These are phyloP conservation scores for Boletus edulis DNA, from an alignment of 768 basidiomycete species.

Conservation along the genomic window DNA sequence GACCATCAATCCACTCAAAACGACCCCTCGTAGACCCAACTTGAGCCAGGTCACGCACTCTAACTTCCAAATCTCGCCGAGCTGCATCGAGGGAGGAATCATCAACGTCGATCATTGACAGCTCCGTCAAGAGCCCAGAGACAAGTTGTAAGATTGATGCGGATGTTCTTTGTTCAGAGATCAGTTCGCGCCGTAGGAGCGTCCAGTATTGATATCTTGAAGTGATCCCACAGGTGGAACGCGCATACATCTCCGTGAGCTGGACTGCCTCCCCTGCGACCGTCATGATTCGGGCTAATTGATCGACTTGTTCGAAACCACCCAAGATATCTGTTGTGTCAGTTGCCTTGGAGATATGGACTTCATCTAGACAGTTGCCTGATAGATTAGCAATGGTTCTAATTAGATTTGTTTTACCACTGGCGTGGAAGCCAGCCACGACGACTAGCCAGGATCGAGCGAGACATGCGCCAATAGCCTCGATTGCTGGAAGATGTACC, in stretches of 20 bases:
- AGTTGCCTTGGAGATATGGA: conserved; percentile 80
- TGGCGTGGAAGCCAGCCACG: conserved; percentile 66
- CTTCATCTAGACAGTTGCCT: conserved; percentile 67
- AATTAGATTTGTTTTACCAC: conserved; percentile 80
- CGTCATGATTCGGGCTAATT: conserved; percentile 35
- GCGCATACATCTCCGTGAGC: conserved; percentile 38
- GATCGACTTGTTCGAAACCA: conserved; percentile 90
- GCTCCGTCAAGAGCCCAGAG: conserved; percentile 27
- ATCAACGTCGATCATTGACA: conserved; percentile 16
- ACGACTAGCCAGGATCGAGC: conserved; percentile 87
- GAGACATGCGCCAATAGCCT: conserved; percentile 73
- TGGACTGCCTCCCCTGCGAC: conserved; percentile 41
- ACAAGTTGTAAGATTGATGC: conserved; percentile 25
- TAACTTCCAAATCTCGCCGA: conserved; percentile 15
- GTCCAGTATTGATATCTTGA: conserved; percentile 14
- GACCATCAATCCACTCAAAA: conserved; percentile 97
- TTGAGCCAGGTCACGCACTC: conserved; percentile 22
- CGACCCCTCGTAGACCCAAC: conserved; percentile 41
- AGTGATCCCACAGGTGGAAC: conserved; percentile 29
- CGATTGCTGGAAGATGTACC: conserved; percentile 60
- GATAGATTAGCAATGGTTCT: conserved; percentile 65
- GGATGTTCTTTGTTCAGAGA: conserved; percentile 12
- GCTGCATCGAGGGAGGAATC: conserved; percentile 10
- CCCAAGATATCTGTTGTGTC: conserved; percentile 95
- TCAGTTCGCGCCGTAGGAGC: conserved; percentile 16